Evolutionary conservation across 2,329 filamentous ascomycete species (phyloP).

Genomic region (Huntiella abstrusa): DNA sequence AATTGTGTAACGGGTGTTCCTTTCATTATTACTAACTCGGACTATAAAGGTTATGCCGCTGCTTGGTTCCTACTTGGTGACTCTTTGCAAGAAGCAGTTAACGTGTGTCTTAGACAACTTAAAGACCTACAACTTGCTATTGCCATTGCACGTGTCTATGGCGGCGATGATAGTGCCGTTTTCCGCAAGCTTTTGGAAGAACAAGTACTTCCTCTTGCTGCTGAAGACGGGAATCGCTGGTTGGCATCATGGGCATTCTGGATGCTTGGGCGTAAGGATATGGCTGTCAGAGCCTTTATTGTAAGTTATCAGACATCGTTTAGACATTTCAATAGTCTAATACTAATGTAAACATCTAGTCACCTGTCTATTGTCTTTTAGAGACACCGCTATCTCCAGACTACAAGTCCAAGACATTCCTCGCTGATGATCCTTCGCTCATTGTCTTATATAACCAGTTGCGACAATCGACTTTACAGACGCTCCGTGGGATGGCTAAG

Average conservation of each 20-base stretch:
- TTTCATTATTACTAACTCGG: background rate
- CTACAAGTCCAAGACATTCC: conserved; percentile 57
- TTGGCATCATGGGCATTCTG: conserved; percentile 90
- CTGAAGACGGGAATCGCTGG: conserved; percentile 75
- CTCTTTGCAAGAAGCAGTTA: conserved; percentile 65
- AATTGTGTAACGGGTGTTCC: too few species aligned
- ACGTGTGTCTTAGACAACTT: conserved; percentile 70
- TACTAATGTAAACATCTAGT: conserved; percentile 25
- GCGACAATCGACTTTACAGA: conserved; percentile 63
- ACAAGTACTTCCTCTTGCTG: conserved; percentile 58
- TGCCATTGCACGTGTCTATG: conserved; percentile 70
- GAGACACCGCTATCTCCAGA: conserved; percentile 49
- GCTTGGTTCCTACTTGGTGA: conserved; percentile 89
- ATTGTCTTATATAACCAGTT: conserved; percentile 77
- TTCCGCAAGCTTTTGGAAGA: conserved; percentile 59
- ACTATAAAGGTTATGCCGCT: conserved; percentile 62
- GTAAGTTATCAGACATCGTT: conserved; percentile 27
- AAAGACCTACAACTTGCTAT: conserved; percentile 81
- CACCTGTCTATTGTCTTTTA: conserved; percentile 57
- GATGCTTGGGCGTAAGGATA: conserved; percentile 65
- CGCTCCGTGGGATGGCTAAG: conserved; percentile 66
- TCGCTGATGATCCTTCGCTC: conserved; percentile 79
- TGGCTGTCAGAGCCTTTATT: conserved; percentile 68
- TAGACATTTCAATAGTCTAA: too few species aligned
- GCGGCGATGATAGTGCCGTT: conserved; percentile 62